Evolutionary conservation across 257 asterid species (phyloP), one percentile per base, ranked within the genome.

Genomic region (Salvia rosmarinus): DNA sequence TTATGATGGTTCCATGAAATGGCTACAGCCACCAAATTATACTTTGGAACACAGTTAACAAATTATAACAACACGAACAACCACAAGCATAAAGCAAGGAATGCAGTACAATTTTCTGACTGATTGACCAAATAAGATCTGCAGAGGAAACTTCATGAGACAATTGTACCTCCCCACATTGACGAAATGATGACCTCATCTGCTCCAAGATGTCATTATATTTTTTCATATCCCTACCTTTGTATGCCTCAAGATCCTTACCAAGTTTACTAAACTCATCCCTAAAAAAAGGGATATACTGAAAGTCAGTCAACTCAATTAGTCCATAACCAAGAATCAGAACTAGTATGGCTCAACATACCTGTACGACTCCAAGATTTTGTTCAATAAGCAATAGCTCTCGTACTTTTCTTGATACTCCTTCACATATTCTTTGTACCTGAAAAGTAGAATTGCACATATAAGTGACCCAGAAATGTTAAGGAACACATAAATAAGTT

Each of bases 371-470:
- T 85, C 95, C 83, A 95, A 83, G 58, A 80, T 78, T 72, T 82
- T 86, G 82, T 75, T 80, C 83, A 95, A 72, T 42, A 92, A 91
- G 67, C 76, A 72, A 75, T 91, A 91, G 72, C 76, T 82, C 47
- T 85, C 91, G 51, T 88, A 88, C 79, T 95, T 95, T 82, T 91
- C 98, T 74, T 82, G 86, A 82, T 75, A 95, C 80, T 95, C 99
- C 81, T 90, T 82, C 72, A 95, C 95, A 76, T 95, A 91, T 68
- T 78, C 93, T 75, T 80, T 72, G 65, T 91, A 92, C 87, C 99
- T 95, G 82, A 75, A 77, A 76, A 63, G 25, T 34, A 64, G 19
- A 60, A 30, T 44, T 25, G 52, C 54, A 14, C 13, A 28, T 54
- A 67, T 57, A 60, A 76, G 64, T 32, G 52, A 64, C 68, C 46